Conservation (phyloP, 1,139 yeast species). For the Eremothecium sinecaudum region DNA sequence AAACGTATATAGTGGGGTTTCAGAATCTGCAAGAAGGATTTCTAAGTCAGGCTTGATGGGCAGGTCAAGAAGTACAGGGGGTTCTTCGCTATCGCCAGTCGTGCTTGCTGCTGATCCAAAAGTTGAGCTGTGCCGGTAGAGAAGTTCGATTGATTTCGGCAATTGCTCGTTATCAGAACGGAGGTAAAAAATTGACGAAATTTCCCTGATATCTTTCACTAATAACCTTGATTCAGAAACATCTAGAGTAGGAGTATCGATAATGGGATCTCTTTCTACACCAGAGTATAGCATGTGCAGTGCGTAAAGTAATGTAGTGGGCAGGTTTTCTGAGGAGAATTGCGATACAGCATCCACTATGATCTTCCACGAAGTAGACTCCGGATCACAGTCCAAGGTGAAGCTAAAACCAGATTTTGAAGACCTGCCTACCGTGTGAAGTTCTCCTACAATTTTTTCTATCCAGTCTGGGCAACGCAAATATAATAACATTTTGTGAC, state of each 20-base stretch:
- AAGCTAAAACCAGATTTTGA: neutral
- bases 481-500: slow-evolving; percentile 21
- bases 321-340: slow-evolving; percentile 5
- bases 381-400: neutral
- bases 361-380: neutral
- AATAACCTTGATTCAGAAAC: neutral
- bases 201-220: neutral
- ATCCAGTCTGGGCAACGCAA: slow-evolving; percentile 9
- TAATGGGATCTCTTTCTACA: neutral
- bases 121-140: neutral
- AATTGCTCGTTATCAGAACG: neutral
- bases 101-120: no score
- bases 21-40: slow-evolving; percentile 18
- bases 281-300: slow-evolving; percentile 1
- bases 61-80: no score
- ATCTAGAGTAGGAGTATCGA: neutral
- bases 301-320: neutral
- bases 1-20: slow-evolving; percentile 31
- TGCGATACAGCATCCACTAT: neutral
- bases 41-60: slow-evolving; percentile 16
- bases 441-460: neutral
- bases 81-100: no score
- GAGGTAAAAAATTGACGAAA: neutral
- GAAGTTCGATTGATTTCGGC: neutral
- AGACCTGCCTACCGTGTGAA: neutral